Evolutionary conservation across 352 stramenopile genomes (phyloP).

Genomic region (Plasmopara viticola): DNA sequence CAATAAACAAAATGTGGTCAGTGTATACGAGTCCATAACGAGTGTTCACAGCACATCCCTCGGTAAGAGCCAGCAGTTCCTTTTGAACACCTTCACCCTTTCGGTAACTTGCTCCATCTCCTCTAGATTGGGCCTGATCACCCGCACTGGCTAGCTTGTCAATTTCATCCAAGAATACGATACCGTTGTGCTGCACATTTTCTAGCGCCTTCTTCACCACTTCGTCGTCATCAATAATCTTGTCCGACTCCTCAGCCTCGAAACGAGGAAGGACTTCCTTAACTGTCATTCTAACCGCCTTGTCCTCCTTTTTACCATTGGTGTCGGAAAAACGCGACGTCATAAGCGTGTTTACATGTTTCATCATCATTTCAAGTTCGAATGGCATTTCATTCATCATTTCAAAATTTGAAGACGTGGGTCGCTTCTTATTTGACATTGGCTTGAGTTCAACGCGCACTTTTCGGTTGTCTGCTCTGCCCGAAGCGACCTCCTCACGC

Average conservation of each 20-base stretch:
- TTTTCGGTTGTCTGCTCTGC: conserved; percentile 42
- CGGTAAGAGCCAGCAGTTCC: conserved; percentile 97
- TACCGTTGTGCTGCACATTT: conserved; percentile 95
- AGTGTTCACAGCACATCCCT: conserved; percentile 94
- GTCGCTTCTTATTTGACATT: conserved; percentile 28
- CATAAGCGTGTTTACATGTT: conserved; percentile 64
- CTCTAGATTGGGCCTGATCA: conserved; percentile 70
- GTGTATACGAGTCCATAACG: conserved; percentile 95
- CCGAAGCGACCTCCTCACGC: conserved; percentile 53
- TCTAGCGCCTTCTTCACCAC: conserved; percentile 68
- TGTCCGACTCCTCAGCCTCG: conserved; percentile 63
- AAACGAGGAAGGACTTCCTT: conserved; percentile 68
- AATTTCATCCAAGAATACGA: conserved; percentile 99
- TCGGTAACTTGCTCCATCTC: conserved; percentile 76
- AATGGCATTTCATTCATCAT: conserved; percentile 84
- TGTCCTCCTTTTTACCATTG: conserved; percentile 18
- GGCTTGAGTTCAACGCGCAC: conserved; percentile 54
- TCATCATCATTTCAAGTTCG: conserved; percentile 79
- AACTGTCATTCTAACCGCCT: conserved; percentile 59
- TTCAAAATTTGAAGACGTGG: conserved; percentile 23
- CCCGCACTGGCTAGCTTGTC: conserved; percentile 94
- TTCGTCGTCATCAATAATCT: conserved; percentile 70
- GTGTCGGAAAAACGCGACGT: conserved; percentile 27
- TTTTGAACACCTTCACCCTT: conserved; percentile 97
- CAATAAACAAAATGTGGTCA: conserved; percentile 99